phyloP scores from a whole-genome alignment of 169 alveolate genomes.

The Plasmodium billcollinsi region DNA sequence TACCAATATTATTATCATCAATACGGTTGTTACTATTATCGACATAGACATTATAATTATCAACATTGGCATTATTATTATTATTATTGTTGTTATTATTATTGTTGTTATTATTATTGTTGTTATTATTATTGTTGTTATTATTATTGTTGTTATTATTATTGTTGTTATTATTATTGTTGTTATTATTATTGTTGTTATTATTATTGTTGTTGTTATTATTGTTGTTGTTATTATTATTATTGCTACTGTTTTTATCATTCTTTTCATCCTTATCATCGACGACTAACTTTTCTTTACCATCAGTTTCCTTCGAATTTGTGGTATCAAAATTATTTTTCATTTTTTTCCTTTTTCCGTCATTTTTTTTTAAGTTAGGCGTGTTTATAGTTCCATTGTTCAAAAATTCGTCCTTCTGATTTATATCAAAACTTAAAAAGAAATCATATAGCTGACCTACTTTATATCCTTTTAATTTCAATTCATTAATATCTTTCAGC shows the following conservation, averaged over 20 bases:
- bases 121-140: not conserved
- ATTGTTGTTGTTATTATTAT: not conserved
- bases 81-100: not conserved
- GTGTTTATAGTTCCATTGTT: conserved; percentile 10
- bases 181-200: not conserved
- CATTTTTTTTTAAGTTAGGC: conserved; percentile 16
- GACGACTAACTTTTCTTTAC: not conserved
- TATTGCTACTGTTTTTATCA: not conserved
- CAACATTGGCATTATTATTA: not conserved
- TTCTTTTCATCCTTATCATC: not conserved
- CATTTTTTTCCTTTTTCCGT: conserved; percentile 40
- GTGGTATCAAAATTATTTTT: conserved; percentile 20
- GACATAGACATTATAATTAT: not conserved
- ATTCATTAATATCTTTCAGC: conserved; percentile 78
- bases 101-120: not conserved
- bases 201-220: not conserved
- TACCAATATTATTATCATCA: conserved; percentile 11
- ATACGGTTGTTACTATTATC: not conserved
- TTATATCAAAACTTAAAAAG: conserved; percentile 79
- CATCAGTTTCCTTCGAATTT: not conserved
- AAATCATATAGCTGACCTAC: conserved; percentile 83
- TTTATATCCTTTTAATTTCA: conserved; percentile 80
- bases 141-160: not conserved
- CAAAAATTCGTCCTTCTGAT: conserved; percentile 32
- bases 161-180: not conserved